Evolutionary conservation across 257 asterid genomes (phyloP).

Genomic region (Rehmannia glutinosa): DNA sequence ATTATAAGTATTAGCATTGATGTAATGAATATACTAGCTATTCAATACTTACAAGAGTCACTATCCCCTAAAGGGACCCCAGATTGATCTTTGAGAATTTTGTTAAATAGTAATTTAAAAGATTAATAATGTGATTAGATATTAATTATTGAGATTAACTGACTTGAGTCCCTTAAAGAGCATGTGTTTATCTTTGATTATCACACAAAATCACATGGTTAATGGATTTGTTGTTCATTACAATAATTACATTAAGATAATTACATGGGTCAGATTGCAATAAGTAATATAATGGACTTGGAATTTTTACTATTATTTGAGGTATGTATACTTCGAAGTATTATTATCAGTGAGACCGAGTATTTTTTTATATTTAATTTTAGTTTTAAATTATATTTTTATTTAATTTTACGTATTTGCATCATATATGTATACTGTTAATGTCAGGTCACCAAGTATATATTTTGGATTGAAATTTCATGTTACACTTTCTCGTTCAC

Average conservation of each 20-base stretch:
- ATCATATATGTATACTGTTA: too few relatives aligned
- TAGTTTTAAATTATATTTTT: too few relatives aligned
- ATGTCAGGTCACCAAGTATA: too few relatives aligned
- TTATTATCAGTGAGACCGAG: too few relatives aligned
- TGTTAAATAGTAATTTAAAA: too few relatives aligned
- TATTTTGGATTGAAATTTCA: too few relatives aligned
- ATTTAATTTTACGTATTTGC: too few relatives aligned
- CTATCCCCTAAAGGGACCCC: background rate
- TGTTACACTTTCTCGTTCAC: too few relatives aligned
- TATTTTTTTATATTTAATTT: too few relatives aligned
- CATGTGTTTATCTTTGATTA: conserved; percentile 13
- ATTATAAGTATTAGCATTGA: background rate
- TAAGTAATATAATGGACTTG: background rate
- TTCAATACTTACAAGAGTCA: conserved; percentile 5
- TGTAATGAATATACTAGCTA: background rate
- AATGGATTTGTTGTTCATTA: background rate
- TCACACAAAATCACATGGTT: conserved; percentile 2
- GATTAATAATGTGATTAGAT: background rate
- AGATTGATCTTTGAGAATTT: background rate
- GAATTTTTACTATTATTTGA: too few relatives aligned
- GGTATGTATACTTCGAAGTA: too few relatives aligned
- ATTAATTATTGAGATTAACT: background rate
- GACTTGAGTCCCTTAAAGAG: background rate
- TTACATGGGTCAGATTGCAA: background rate
- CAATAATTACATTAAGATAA: background rate